Evolutionary conservation across 208 protist species (phyloP).

Genomic region (Trichomonas gallinae): DNA sequence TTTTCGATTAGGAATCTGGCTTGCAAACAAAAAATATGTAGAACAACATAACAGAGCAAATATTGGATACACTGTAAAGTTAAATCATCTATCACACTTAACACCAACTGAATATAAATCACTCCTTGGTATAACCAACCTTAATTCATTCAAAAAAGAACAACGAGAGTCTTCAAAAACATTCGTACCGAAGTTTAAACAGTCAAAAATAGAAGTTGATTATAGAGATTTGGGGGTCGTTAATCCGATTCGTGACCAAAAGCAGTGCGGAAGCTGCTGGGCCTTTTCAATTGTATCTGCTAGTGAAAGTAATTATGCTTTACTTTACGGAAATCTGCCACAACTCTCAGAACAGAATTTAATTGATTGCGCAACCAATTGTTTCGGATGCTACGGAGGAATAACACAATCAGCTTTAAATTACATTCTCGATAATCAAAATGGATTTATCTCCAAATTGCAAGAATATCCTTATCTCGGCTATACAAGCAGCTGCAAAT

Average conservation of each 20-base stretch:
- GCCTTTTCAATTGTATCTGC: not conserved
- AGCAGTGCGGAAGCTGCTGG: slow-evolving; percentile 1
- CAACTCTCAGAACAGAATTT: not conserved
- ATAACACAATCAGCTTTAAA: not conserved
- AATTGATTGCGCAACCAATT: not conserved
- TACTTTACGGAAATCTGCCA: not conserved
- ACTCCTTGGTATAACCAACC: not conserved
- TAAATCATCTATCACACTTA: not conserved
- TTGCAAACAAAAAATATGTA: not conserved
- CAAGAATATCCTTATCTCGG: not conserved
- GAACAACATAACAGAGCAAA: not conserved
- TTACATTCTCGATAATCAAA: not conserved
- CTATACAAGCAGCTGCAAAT: not conserved
- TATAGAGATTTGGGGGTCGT: not conserved
- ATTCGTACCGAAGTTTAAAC: not conserved
- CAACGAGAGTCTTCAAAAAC: not conserved
- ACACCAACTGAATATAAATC: not conserved
- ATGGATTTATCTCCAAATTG: not conserved
- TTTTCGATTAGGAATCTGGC: not conserved
- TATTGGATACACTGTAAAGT: not conserved
- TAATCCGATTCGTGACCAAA: not conserved
- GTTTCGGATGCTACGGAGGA: not conserved
- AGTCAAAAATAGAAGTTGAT: not conserved
- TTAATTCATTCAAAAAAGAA: not conserved
- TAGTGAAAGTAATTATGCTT: not conserved